Conservation (phyloP, 768 basidiomycete species). For the Hemileccinum rubropunctum region DNA sequence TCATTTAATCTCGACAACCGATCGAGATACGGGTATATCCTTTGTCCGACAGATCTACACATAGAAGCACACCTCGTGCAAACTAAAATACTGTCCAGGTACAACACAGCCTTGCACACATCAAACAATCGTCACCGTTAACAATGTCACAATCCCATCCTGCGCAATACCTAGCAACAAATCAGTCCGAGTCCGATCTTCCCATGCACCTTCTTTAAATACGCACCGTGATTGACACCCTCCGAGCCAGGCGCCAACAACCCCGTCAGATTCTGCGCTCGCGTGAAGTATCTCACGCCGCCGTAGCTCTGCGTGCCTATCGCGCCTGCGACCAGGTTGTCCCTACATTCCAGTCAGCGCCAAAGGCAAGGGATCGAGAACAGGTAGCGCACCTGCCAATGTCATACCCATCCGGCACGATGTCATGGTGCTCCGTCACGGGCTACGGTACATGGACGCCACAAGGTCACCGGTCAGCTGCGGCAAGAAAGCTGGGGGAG, state of each 20-base stretch:
- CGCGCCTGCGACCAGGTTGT: conserved; percentile 38
- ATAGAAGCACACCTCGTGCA: neutral
- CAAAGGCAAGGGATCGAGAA: neutral
- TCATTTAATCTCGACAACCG: neutral
- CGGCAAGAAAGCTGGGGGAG: neutral
- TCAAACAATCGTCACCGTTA: conserved; percentile 50
- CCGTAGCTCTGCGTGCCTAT: conserved; percentile 38
- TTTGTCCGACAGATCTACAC: neutral
- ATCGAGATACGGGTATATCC: neutral
- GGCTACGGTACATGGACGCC: conserved; percentile 17
- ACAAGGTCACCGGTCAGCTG: neutral
- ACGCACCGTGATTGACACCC: conserved; percentile 54
- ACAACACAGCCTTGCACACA: neutral
- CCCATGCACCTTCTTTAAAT: neutral
- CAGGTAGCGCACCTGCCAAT: conserved; percentile 37
- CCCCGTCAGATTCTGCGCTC: conserved; percentile 46
- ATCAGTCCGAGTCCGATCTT: neutral
- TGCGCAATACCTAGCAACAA: conserved; percentile 48
- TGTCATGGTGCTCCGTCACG: conserved; percentile 35
- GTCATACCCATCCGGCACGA: conserved; percentile 49
- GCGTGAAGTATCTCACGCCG: conserved; percentile 48
- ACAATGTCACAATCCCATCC: conserved; percentile 53
- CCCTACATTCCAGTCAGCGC: conserved; percentile 20
- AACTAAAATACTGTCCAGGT: no score
- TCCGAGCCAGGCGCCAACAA: conserved; percentile 49